Evolutionary conservation across 23 red algal species (phyloP).

Genomic region (Cyanidium caldarium): DNA sequence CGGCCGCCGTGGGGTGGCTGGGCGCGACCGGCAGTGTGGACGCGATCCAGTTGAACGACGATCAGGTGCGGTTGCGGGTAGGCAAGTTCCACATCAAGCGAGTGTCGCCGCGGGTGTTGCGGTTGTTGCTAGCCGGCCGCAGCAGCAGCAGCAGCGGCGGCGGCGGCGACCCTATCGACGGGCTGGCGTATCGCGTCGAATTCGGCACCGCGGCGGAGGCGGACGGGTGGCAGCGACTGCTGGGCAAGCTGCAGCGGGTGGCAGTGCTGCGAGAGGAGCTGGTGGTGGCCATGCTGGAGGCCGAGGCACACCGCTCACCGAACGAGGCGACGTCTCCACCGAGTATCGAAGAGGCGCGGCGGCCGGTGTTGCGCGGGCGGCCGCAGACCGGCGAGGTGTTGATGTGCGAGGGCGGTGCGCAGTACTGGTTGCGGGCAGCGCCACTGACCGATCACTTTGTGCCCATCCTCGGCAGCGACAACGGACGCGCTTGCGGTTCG

Average conservation of each 20-base stretch:
- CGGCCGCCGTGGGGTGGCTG: not conserved
- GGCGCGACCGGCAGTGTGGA: not conserved
- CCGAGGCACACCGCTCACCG: not conserved
- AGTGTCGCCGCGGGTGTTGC: not conserved
- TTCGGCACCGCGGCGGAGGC: not conserved
- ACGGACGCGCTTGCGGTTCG: not conserved
- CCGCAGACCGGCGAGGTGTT: not conserved
- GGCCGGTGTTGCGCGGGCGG: not conserved
- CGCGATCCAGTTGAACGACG: not conserved
- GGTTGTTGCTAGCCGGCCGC: not conserved
- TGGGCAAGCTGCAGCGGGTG: not conserved
- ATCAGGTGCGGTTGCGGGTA: not conserved
- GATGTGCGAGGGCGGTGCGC: not conserved
- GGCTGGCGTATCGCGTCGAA: not conserved
- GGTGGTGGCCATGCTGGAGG: not conserved
- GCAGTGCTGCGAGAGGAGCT: not conserved
- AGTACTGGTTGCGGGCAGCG: not conserved
- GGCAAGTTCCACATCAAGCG: conserved; percentile 1
- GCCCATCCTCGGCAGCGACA: not conserved
- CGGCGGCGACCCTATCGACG: not conserved
- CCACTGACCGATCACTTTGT: not conserved
- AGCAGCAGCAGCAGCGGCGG: not conserved
- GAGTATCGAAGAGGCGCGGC: not conserved
- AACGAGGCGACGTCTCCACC: not conserved
- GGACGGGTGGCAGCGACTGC: conserved; percentile 2